Evolutionary conservation across 192 early-diverging fungal genomes (phyloP), one percentile per base, ranked within the genome.

Genomic region (Backusella liffmaniae): DNA sequence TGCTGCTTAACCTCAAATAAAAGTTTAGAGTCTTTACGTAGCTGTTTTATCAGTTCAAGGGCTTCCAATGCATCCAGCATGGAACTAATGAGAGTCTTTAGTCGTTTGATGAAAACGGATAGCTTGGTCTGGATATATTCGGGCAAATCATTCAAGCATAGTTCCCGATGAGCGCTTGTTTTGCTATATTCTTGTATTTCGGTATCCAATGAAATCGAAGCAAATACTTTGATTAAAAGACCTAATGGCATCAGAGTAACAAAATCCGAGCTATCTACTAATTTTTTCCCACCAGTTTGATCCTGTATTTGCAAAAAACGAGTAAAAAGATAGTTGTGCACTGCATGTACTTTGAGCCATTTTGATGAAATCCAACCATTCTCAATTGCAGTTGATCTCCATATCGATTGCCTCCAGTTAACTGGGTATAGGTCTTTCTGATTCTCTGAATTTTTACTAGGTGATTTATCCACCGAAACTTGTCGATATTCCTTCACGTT

Each of bases 351-450:
- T 37, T 36, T 35, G 37, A 23, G 4, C 67, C 67, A 69, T 36
- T 69, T 39, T 9, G 67, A 69, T 10, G 34, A 41, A 21, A 69
- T n/a, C 67, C 67, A 69, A 1, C 67, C 67, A 37, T 69, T 39
- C 21, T 69, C n/a, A 35, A 39, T 10, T 41, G 67, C 67, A 69
- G 10, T 32, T 15, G 66, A n/a, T 67, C 29, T 32, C 66, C 66
- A 67, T 3, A 18, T n/a, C 35, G 66, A 67, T 4, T 67, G 16
- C 34, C 35, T 36, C 66, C 15, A 67, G 32, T 36, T 36, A n/a
- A 2, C 15, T 36, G 8, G 8, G 7, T 35, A 67, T 67, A 12
- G 5, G 15, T 5, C 29, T 32, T 67, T 34, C 7, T 32, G 35
- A 7, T 67, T 30, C 35, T 30, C 29, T 36, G 29, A 0, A 1